Evolutionary conservation across 257 asterid genomes (phyloP).

Genomic region (Solanum sejunctum): DNA sequence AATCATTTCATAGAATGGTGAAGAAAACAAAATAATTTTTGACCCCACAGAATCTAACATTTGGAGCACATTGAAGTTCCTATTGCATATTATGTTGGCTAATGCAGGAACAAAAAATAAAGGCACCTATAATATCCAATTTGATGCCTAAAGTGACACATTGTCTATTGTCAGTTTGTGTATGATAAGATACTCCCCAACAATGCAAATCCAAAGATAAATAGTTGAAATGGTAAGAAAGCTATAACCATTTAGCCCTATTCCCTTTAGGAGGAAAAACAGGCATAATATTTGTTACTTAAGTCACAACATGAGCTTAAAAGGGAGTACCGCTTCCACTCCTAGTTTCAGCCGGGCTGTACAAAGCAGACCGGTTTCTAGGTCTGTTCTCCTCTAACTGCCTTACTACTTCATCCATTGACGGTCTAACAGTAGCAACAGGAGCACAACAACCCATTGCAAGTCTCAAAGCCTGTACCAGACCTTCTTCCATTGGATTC

Average conservation of each 20-base stretch:
- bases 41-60: neutral
- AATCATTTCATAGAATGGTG: neutral
- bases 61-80: neutral
- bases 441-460: constrained; percentile 99
- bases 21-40: neutral
- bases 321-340: constrained; percentile 98
- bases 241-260: neutral
- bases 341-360: constrained; percentile 94
- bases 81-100: neutral
- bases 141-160: neutral
- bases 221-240: neutral
- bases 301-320: constrained; percentile 21
- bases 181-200: neutral
- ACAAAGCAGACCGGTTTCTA: constrained; percentile 86
- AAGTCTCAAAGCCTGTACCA: constrained; percentile 85
- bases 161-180: neutral
- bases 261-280: constrained; percentile 9
- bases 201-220: neutral
- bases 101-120: neutral
- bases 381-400: constrained; percentile 97
- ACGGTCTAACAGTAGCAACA: constrained; percentile 70
- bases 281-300: constrained; percentile 13
- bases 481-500: constrained; percentile 94
- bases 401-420: constrained; percentile 89
- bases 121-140: neutral